Evolutionary conservation across 2,329 filamentous ascomycete species (phyloP).

Genomic region (Massarina eburnea): DNA sequence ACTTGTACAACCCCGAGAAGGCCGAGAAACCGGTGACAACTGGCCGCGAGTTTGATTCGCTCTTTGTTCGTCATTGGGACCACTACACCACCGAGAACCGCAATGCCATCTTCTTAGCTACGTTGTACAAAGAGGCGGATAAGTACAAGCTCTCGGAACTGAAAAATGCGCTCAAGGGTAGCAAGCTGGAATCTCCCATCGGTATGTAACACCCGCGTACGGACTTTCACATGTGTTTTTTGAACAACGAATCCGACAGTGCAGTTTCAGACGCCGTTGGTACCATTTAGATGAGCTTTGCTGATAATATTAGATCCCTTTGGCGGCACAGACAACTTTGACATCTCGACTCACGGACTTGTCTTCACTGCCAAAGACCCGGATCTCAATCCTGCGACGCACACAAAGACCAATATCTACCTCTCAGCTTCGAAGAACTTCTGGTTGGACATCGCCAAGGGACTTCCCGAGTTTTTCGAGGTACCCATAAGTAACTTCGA

Average conservation of each 20-base stretch:
- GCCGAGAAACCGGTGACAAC: slow-evolving; percentile 63
- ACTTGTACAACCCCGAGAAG: slow-evolving; percentile 66
- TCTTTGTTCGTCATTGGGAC: slow-evolving; percentile 85
- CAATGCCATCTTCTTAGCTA: slow-evolving; percentile 73
- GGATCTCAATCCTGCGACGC: slow-evolving; percentile 67
- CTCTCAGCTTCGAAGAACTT: slow-evolving; percentile 66
- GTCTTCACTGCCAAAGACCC: slow-evolving; percentile 78
- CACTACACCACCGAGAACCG: slow-evolving; percentile 69
- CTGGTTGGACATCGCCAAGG: slow-evolving; percentile 24
- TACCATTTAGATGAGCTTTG: too few species aligned
- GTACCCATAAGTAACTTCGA: slow-evolving; percentile 60
- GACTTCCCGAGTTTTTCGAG: slow-evolving; percentile 47
- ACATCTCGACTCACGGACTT: slow-evolving; percentile 66
- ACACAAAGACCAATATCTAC: slow-evolving; percentile 83
- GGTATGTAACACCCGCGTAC: too few species aligned
- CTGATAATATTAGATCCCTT: too few species aligned
- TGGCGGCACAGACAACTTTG: slow-evolving; percentile 78
- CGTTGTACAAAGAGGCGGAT: slow-evolving; percentile 46
- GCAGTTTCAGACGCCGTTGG: too few species aligned
- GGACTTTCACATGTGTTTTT: too few species aligned
- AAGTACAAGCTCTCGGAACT: slow-evolving; percentile 50
- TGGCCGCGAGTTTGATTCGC: slow-evolving; percentile 70
- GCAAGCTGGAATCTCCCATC: slow-evolving; percentile 65
- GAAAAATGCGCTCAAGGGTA: slow-evolving; percentile 65
- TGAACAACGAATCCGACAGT: too few species aligned